These are phyloP conservation scores for Alloascoidea africana DNA, from an alignment of 805 yeast genomes.

Conservation along the genomic window DNA sequence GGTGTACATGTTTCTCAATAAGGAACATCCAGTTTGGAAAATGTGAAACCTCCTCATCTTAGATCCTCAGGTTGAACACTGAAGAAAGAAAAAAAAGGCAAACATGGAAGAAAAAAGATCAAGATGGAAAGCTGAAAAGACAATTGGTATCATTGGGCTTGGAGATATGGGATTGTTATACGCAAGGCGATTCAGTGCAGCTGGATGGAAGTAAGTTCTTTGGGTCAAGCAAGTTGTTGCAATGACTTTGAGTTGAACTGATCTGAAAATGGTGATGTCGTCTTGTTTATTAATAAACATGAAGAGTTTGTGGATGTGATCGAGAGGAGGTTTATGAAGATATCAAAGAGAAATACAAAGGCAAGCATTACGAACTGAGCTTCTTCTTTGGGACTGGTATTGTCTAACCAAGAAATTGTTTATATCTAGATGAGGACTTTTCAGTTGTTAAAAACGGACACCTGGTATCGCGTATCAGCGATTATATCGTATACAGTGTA, in stretches of 20 bases:
- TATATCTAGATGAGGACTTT: constrained; percentile 3
- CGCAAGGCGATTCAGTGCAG: constrained; percentile 59
- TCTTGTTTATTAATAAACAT: not conserved
- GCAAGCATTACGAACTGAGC: constrained; percentile 17
- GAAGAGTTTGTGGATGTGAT: constrained; percentile 71
- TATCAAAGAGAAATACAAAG: constrained; percentile 23
- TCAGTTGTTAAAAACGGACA: constrained; percentile 63
- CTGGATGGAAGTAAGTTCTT: constrained; percentile 55
- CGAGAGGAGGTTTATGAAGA: constrained; percentile 45
- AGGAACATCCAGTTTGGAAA: too few species aligned
- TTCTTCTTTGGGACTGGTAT: not conserved
- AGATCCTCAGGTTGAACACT: too few species aligned
- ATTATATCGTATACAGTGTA: constrained; percentile 78
- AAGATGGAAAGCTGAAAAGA: constrained; percentile 29
- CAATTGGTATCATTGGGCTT: constrained; percentile 83
- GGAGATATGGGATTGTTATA: constrained; percentile 95
- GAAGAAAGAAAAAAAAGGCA: too few species aligned
- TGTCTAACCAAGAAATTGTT: not conserved
- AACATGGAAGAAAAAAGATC: constrained; percentile 5
- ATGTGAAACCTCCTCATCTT: too few species aligned
- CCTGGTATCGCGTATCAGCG: constrained; percentile 64
- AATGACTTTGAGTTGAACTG: too few species aligned
- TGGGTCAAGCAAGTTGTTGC: not conserved
- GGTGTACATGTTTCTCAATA: too few species aligned
- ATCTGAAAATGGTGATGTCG: not conserved